These are phyloP conservation scores for Pseudohalonectria lignicola DNA, from an alignment of 2,329 filamentous ascomycete genomes.

Conservation along the genomic window DNA sequence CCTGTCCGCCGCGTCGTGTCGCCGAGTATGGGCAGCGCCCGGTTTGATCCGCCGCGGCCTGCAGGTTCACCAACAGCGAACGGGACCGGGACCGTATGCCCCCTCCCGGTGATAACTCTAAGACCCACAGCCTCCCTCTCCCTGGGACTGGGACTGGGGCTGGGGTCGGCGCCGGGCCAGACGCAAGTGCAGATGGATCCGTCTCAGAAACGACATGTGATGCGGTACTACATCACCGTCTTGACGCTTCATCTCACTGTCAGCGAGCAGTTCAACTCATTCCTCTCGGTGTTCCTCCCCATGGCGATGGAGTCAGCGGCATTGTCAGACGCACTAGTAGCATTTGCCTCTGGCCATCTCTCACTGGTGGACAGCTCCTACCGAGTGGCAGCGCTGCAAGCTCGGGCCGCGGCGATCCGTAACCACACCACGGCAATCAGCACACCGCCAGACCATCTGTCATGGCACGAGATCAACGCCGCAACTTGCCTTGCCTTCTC, in stretches of 20 bases:
- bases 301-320: constrained; percentile 10
- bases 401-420: constrained; percentile 5
- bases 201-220: background rate
- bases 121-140: too few species aligned
- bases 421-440: constrained; percentile 5
- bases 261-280: background rate
- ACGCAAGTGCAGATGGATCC: too few species aligned
- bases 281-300: constrained; percentile 6
- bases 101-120: too few species aligned
- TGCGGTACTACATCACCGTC: background rate
- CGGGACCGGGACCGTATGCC: too few species aligned
- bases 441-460: constrained; percentile 2
- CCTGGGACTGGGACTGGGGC: too few species aligned
- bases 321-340: constrained; percentile 7
- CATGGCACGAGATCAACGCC: constrained; percentile 7
- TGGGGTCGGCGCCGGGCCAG: too few species aligned
- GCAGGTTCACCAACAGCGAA: too few species aligned
- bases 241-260: background rate
- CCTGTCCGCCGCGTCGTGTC: constrained; percentile 6
- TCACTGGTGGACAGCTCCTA: constrained; percentile 5
- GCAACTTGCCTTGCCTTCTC: constrained; percentile 7
- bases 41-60: background rate
- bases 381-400: constrained; percentile 4
- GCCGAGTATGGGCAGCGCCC: background rate
- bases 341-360: constrained; percentile 6